Base-by-base conservation (phyloP, 306 rosid species). In the Inga oerstediana region DNA sequence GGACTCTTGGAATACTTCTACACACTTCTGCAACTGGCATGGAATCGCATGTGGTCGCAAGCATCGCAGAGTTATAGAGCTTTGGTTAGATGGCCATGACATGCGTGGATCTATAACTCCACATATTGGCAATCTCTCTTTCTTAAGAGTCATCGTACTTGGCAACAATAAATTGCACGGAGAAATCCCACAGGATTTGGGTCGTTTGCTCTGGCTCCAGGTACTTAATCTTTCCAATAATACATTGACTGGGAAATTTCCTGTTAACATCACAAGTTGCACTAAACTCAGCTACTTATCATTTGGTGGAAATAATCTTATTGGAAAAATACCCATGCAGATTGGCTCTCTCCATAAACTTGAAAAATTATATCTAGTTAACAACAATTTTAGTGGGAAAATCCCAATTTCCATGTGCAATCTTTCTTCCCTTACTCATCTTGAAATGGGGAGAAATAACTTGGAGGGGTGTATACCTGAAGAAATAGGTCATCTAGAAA, bases 71-170 rank as follows among this genome's bases (percentile, higher is more conserved):
- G 83, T 84, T 1, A 39, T 15, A 3, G 17, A 39, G 44, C 34
- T 87, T 74, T 3, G 1, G 17, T 58, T 81, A 14, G 4, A 3
- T 20, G 68, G 46, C 3, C 17, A 5, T 19, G 37, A 8, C 3
- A 49, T 87, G 41, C 20, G 16, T 2, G 87, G 89, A 27, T 15
- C 68, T 15, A 27, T 78, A 49, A 68, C 90, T 24, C 86, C 88
- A 43, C 8, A 15, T 22, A 27, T 79, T 35, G 88, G 88, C 2
- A 84, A 84, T 46, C 77, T 84, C 24, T 51, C 80, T 16, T 82
- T 84, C 72, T 46, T 87, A 0, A 82, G 66, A 41, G 1, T 3
- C 41, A 2, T 87, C 49, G 0, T 7, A 62, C 84, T 87, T 5
- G 10, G 0, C 11, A 24, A 74, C 2, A 84, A 87, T 13, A 65